Evolutionary conservation across 371 early-diverging fungal species (phyloP), one percentile per base, ranked within the genome.

Genomic region (Mucor circinelloides): DNA sequence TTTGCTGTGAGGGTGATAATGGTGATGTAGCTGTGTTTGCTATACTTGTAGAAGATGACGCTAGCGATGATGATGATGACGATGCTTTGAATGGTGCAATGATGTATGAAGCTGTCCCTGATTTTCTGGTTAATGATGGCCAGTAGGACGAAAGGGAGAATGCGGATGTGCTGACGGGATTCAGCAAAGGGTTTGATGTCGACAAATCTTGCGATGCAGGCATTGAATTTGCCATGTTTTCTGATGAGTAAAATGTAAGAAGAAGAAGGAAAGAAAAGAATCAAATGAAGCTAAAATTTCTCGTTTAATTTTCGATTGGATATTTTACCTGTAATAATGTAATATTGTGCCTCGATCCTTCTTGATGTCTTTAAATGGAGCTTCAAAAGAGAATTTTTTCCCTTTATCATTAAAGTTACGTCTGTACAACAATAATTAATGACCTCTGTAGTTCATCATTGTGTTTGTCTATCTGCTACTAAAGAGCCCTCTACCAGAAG

Each of bases 341-440:
- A 50, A 44, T 19, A 12, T 55, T 30, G 55, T 55, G 55, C 60
- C 60, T 60, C 60, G 60, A 60, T 60, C 60, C 60, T 60, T 36
- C 10, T 27, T 15, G 19, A n/a, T 21, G n/a, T 27, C 36, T 60
- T 60, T 8, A 46, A 60, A 60, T 60, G 60, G 60, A 60, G 60
- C 60, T 40, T 4, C 38, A 59, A 59, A 32, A 21, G 48, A 6
- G 25, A 46, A 3, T 23, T 23, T 25, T 57, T 57, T 32, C 34
- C 28, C 32, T 15, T 27, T 13, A 9, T 25, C 25, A 59, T 44
- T 40, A 31, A 27, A 40, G 40, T 60, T 42, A 42, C 42, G 15
- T 28, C 28, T 46, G 60, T 60, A 31, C 46, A 7, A 60, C 60
- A 60, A 31, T 10, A 46, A 46, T 60, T 60, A 42, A 59, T 40